These are phyloP conservation scores for Clavispora phyllophila DNA, from an alignment of 805 yeast species.

Conservation along the genomic window DNA sequence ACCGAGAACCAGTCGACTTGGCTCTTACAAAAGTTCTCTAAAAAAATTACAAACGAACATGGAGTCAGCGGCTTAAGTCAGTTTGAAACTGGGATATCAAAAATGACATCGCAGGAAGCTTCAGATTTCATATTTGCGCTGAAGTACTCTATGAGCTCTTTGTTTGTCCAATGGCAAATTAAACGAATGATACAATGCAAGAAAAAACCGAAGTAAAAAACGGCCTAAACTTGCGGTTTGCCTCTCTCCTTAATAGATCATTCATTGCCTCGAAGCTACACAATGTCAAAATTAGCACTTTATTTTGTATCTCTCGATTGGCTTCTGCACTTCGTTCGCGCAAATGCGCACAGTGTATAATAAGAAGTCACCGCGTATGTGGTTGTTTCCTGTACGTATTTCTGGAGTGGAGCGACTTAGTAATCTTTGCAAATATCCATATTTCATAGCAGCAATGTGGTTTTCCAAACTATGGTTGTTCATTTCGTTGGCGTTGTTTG, in stretches of 20 bases:
- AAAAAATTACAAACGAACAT: conserved; percentile 3
- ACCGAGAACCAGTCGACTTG: conserved; percentile 12
- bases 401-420: neutral
- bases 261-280: too few species aligned
- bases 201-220: too few species aligned
- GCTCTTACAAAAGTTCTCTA: neutral
- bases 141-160: conserved; percentile 19
- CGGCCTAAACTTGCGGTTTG: too few species aligned
- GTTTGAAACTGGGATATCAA: conserved; percentile 9
- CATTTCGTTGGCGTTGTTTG: neutral
- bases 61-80: conserved; percentile 6
- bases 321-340: too few species aligned
- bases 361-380: neutral
- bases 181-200: conserved; percentile 9
- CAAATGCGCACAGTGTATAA: too few species aligned
- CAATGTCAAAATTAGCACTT: too few species aligned
- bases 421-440: neutral
- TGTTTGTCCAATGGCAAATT: conserved; percentile 30
- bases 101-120: conserved; percentile 14
- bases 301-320: too few species aligned
- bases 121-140: conserved; percentile 26
- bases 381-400: neutral
- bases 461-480: neutral
- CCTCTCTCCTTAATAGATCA: too few species aligned
- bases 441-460: neutral